These are phyloP conservation scores for Trametes maxima DNA, from an alignment of 768 basidiomycete species.

Conservation along the genomic window DNA sequence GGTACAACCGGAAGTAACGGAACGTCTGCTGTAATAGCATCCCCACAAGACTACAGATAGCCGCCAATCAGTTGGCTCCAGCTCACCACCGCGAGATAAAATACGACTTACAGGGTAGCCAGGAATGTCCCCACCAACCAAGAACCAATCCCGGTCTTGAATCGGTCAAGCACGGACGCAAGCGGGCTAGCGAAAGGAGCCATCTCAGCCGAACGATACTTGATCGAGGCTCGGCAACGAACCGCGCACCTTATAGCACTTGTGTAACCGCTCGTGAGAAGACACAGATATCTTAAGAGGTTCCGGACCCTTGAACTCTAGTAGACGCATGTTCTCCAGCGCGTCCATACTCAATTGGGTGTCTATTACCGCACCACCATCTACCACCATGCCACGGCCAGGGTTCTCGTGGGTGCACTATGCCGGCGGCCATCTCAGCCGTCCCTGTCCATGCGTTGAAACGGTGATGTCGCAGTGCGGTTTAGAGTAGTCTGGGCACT, in stretches of 20 bases:
- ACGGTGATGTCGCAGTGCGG: too few species aligned
- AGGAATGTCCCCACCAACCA: constrained; percentile 5
- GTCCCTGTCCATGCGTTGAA: too few species aligned
- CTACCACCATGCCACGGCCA: too few species aligned
- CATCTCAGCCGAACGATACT: neutral
- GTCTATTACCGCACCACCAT: too few species aligned
- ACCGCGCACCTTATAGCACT: neutral
- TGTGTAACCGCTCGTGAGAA: neutral
- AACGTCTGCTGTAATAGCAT: constrained; percentile 1
- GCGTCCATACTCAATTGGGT: too few species aligned
- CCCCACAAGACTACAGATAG: neutral
- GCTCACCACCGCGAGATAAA: neutral
- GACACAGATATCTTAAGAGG: too few species aligned
- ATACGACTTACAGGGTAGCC: neutral
- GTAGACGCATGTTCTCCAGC: too few species aligned
- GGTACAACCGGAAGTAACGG: constrained; percentile 7
- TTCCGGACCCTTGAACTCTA: too few species aligned
- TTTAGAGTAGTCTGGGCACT: too few species aligned
- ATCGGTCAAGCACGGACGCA: neutral
- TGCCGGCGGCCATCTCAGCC: too few species aligned
- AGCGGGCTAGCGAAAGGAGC: neutral
- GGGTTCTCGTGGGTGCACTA: too few species aligned
- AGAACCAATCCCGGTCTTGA: constrained; percentile 1
- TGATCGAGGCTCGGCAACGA: neutral
- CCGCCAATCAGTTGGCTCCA: neutral